A percentile compares a stretch with the other conserved stretches of the same genome.
Conservation (phyloP, 2,329 filamentous ascomycete genomes). For the Trichoderma atrobrunneum region DNA sequence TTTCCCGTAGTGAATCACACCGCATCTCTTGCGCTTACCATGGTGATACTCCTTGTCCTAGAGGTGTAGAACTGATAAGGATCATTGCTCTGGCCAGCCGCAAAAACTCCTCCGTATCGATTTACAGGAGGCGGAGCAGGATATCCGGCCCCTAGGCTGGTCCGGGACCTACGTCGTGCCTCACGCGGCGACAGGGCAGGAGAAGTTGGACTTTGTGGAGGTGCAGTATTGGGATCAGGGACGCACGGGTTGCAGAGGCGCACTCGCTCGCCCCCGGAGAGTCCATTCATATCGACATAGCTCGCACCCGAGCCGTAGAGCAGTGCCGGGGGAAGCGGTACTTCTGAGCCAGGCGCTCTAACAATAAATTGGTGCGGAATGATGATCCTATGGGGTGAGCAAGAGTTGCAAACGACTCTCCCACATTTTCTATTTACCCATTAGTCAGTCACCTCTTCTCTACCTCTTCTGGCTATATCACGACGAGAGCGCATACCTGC, state of each 20-base stretch:
- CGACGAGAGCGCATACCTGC: constrained; percentile 55
- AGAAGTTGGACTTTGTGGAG: constrained; percentile 45
- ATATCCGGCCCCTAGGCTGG: constrained; percentile 38
- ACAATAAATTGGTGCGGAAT: constrained; percentile 94
- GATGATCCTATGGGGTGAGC: constrained; percentile 91
- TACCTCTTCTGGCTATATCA: not conserved
- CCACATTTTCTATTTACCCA: constrained; percentile 72
- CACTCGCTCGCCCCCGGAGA: constrained; percentile 56
- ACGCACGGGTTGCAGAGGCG: constrained; percentile 62
- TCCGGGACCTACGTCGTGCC: constrained; percentile 46
- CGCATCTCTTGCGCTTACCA: constrained; percentile 38
- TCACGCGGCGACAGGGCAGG: constrained; percentile 35
- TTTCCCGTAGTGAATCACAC: not conserved
- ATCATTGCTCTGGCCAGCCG: constrained; percentile 33
- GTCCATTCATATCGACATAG: constrained; percentile 43
- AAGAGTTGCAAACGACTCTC: constrained; percentile 82
- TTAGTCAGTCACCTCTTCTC: constrained; percentile 20
- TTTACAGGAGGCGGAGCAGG: constrained; percentile 28
- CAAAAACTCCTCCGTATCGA: constrained; percentile 39
- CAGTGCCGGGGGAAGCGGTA: constrained; percentile 35
- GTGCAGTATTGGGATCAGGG: constrained; percentile 58
- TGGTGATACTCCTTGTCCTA: constrained; percentile 46
- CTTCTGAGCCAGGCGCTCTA: constrained; percentile 59
- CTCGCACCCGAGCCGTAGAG: constrained; percentile 39
- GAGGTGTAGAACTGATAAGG: constrained; percentile 34